phyloP scores from a whole-genome alignment of 306 rosid species.

The Adenanthera pavonina region DNA sequence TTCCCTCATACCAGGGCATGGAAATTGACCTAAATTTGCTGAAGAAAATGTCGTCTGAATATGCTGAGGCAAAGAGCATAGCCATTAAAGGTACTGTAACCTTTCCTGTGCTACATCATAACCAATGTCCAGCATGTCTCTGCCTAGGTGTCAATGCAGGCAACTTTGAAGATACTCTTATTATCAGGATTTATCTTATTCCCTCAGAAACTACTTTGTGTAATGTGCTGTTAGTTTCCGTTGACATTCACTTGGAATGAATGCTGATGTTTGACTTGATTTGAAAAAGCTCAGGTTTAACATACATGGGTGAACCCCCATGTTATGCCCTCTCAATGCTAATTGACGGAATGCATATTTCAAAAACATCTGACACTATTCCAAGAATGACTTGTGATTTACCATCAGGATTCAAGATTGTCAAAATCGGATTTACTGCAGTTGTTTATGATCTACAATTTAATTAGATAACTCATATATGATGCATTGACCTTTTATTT shows the following conservation, averaged over 20 bases:
- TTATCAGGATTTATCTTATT: background rate
- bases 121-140: background rate
- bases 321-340: background rate
- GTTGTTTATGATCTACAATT: background rate
- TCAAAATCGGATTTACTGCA: conserved; percentile 27
- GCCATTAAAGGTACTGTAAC: conserved; percentile 63
- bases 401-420: background rate
- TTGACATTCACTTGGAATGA: background rate
- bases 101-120: conserved; percentile 23
- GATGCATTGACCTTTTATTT: background rate
- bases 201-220: conserved; percentile 24
- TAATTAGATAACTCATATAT: background rate
- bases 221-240: conserved; percentile 6
- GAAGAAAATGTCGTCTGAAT: conserved; percentile 73
- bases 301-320: background rate
- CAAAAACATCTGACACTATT: background rate
- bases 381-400: background rate
- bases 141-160: background rate
- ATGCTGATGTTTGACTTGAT: conserved; percentile 23
- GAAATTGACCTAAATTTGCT: conserved; percentile 59
- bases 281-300: background rate
- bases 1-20: conserved; percentile 53
- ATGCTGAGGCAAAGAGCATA: conserved; percentile 66
- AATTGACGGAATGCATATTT: background rate
- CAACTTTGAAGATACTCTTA: conserved; percentile 12